These are phyloP conservation scores for Harrya chromipes DNA, from an alignment of 768 basidiomycete species.

Conservation along the genomic window DNA sequence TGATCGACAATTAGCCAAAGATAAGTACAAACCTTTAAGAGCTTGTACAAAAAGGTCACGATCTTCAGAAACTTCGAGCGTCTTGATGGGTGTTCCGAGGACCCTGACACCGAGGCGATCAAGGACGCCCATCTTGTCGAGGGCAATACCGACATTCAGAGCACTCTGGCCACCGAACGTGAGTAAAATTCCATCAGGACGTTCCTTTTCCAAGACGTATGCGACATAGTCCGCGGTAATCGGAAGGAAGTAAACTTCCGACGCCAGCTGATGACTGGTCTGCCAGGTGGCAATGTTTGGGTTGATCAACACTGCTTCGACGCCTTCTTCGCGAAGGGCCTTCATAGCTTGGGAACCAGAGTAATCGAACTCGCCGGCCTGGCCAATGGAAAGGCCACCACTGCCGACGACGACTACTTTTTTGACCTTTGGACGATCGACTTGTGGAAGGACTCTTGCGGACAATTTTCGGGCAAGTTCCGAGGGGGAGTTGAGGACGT, in stretches of 20 bases:
- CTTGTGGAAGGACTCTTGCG: slow-evolving; percentile 89
- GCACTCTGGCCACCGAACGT: slow-evolving; percentile 99
- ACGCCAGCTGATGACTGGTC: slow-evolving; percentile 95
- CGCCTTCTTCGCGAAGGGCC: slow-evolving; percentile 92
- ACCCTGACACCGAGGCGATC: slow-evolving; percentile 92
- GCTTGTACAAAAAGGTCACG: slow-evolving; percentile 95
- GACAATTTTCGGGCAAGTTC: slow-evolving; percentile 92
- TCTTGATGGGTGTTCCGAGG: slow-evolving; percentile 91
- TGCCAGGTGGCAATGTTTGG: slow-evolving; percentile 99
- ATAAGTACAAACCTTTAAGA: slow-evolving; percentile 68
- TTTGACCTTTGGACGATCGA: slow-evolving; percentile 87
- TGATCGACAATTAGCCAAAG: not conserved
- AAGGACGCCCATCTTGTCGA: slow-evolving; percentile 95
- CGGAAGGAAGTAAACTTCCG: slow-evolving; percentile 96
- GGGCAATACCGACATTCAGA: slow-evolving; percentile 93
- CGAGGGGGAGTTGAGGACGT: slow-evolving; percentile 89
- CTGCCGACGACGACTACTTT: slow-evolving; percentile 96
- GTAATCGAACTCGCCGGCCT: slow-evolving; percentile 99
- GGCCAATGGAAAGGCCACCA: slow-evolving; percentile 95
- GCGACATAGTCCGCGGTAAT: slow-evolving; percentile 97
- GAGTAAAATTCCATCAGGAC: slow-evolving; percentile 94
- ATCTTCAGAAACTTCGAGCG: slow-evolving; percentile 95
- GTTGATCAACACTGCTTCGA: slow-evolving; percentile 93
- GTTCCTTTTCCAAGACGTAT: slow-evolving; percentile 96
- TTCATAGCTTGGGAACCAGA: slow-evolving; percentile 99